Evolutionary conservation across 2,329 filamentous ascomycete genomes (phyloP), one percentile per base, ranked within the genome.

Genomic region (Balansia obtecta): DNA sequence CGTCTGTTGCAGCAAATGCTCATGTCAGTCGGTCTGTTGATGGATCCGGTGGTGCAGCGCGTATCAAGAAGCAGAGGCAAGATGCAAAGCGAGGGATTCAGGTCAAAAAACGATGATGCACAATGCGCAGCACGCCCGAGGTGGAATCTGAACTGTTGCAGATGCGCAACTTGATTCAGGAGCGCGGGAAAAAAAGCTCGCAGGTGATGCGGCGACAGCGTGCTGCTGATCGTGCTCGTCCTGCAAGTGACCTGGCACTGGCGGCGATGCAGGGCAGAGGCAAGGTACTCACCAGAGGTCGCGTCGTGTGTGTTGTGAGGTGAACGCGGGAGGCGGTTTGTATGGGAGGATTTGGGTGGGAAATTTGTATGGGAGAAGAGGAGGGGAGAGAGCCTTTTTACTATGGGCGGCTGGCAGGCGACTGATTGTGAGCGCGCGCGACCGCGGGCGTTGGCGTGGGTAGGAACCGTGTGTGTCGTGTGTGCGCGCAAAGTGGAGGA

Each of bases 321-420:
- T 66, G 63, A 66, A 65, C 58, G 64, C 61, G 66, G 48, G 64
- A 57, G 56, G 58, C 49, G 38, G 62, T 69, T 72, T 75, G 71
- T 75, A 72, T 73, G 71, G 67, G 70, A 72, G 63, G 66, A 66
- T 71, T 76, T 74, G 64, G 69, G 68, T 75, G 73, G 69, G 70
- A 72, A 69, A 70, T 74, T 77, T 79, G 76, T 79, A 78, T 79
- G 76, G 72, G 74, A 76, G 70, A 73, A 74, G 73, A 75, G 72
- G 73, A 70, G 64, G 68, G 70, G 60, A 70, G 71, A 71, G 51
- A 71, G 71, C 74, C 75, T 79, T 81, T 80, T 80, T 79, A 80
- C 76, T 78, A 75, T 76, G 76, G 72, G 73, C 48, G 51, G 39
- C 41, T 27, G 51, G 48, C 45, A 48, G 48, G 51, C 67, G 74